Percentiles rank a stretch among this genome's conserved stretches.
Evolutionary conservation across 129 eudicot species (phyloP).

Genomic region (Escallonia herrerae): DNA sequence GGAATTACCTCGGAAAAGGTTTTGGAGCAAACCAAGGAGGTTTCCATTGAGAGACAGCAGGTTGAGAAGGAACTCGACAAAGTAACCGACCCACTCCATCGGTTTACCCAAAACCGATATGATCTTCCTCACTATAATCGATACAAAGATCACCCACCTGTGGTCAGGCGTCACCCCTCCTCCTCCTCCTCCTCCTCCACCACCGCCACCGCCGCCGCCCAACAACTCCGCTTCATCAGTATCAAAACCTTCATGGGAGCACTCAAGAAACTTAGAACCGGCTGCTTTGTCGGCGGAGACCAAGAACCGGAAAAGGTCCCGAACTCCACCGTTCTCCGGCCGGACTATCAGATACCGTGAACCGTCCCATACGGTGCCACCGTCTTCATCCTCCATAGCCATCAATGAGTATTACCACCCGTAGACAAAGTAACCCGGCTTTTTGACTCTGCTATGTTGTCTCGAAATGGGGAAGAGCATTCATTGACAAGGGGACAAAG

Average conservation of each 20-base stretch:
- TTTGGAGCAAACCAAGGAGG: conserved; percentile 31
- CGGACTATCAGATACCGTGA: conserved; percentile 51
- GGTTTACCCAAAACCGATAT: conserved; percentile 51
- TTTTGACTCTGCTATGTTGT: too few relatives aligned
- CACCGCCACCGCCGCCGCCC: conserved; percentile 5
- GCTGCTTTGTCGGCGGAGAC: conserved; percentile 18
- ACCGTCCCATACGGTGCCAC: not conserved
- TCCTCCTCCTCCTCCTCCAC: conserved; percentile 3
- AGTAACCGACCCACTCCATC: conserved; percentile 60
- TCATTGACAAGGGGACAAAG: too few relatives aligned
- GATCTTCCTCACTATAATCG: conserved; percentile 60
- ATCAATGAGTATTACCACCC: too few relatives aligned
- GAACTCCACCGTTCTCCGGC: conserved; percentile 47
- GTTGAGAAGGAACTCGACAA: conserved; percentile 64
- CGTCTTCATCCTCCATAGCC: too few relatives aligned
- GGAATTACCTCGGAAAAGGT: conserved; percentile 41
- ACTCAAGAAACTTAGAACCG: conserved; percentile 43
- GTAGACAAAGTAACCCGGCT: too few relatives aligned
- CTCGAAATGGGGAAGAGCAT: too few relatives aligned
- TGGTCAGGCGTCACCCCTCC: conserved; percentile 19
- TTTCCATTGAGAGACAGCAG: conserved; percentile 61
- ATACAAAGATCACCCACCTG: conserved; percentile 76
- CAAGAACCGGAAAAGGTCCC: conserved; percentile 48
- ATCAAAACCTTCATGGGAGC: conserved; percentile 15
- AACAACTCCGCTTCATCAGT: conserved; percentile 10